Conservation (phyloP, 495 filamentous ascomycete species). For the Penicillium angulare region DNA sequence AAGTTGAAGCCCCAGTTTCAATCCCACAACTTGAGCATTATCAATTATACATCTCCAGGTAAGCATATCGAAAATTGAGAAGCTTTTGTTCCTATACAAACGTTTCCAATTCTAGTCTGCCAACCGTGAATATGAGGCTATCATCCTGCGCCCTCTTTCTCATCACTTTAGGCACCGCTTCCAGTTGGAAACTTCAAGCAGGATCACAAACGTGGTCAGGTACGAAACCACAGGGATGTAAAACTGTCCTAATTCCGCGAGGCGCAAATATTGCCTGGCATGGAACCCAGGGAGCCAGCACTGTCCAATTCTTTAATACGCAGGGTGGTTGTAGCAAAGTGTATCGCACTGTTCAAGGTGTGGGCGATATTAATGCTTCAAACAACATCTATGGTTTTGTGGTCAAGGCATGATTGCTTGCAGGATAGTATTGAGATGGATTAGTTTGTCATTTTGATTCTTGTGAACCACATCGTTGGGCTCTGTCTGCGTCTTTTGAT, state of each 20-base stretch:
- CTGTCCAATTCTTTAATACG: constrained; percentile 11
- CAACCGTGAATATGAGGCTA: background rate
- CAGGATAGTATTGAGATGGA: background rate
- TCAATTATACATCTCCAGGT: background rate
- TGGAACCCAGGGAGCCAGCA: constrained; percentile 10
- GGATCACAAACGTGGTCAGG: background rate
- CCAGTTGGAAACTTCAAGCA: background rate
- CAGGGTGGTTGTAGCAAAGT: constrained; percentile 10
- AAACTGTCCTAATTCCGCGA: constrained; percentile 8
- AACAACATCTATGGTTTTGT: constrained; percentile 17
- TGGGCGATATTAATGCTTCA: constrained; percentile 20
- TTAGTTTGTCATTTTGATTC: background rate
- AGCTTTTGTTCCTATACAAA: background rate
- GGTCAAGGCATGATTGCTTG: constrained; percentile 10
- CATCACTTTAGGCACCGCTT: background rate
- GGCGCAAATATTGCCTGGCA: constrained; percentile 14
- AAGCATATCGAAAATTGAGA: background rate
- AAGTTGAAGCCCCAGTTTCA: too few relatives aligned
- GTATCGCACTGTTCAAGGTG: constrained; percentile 16
- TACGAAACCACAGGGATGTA: background rate
- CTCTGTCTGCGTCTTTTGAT: background rate
- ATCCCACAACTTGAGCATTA: background rate
- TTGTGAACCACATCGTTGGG: background rate
- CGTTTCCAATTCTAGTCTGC: background rate
- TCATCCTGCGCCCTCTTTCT: background rate